Base-by-base conservation (phyloP, 129 eudicot genomes). In the Flaveria trinervia region DNA sequence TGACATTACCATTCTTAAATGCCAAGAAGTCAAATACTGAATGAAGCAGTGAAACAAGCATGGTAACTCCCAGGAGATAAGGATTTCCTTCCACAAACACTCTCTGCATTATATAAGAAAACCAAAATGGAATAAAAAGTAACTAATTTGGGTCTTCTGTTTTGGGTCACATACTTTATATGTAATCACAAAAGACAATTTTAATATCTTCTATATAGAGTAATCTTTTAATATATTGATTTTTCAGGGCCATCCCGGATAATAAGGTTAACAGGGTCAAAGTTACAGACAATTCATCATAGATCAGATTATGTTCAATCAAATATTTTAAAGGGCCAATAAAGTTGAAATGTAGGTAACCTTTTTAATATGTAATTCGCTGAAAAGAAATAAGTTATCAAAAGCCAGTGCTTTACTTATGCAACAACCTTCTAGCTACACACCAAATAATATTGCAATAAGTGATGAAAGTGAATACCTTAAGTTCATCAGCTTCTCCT, bases 31-130 rank as follows among this genome's bases (percentile, higher is more conserved):
- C 98, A 13, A 93, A 93, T 28, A 93, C 84, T 0, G 98, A 93
- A 82, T 91, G 98, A 51, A 93, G 86, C 68, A 91, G 64, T 36
- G 98, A 93, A 68, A 93, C 98, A 81, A 83, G 77, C 98, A 93
- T 93, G 57, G 98, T 93, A 64, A 93, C 80, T 73, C 81, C 96
- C 78, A 93, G 78, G 57, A 93, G 96, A 85, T 83, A 83, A 15
- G 98, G 98, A 86, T 93, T 93, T 67, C 98, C 98, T 83, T 93
- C 98, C 89, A 93, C 83, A 76, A 93, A 93, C 50, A 93, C 98
- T 62, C 97, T 93, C 98, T 93, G 97, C 46, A 78, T 65, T 64
- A 62, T 50, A 65, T 13, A 41, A 55, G 33, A 36, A 55, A 39
- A 33, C 16, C 3, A 9, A 39, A 39, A 41, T n/a, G 8, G 28